phyloP scores from a whole-genome alignment of 2,329 filamentous ascomycete genomes.

The Microsporum audouinii region DNA sequence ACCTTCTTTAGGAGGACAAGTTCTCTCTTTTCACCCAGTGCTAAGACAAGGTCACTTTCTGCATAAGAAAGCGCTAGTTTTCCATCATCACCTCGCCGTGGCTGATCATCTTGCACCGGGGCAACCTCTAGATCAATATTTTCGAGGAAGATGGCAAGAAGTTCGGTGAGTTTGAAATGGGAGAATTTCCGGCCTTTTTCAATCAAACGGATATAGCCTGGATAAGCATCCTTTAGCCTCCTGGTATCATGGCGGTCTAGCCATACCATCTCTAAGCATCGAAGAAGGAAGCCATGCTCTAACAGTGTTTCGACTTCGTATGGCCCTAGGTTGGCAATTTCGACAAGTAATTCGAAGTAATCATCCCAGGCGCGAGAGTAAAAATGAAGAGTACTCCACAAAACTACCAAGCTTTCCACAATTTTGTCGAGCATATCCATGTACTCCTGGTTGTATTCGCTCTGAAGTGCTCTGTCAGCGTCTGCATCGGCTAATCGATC shows the following conservation, averaged over 20 bases:
- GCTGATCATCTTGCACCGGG: conserved; percentile 19
- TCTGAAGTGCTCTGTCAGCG: conserved; percentile 16
- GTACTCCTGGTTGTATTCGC: conserved; percentile 21
- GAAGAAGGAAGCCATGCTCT: conserved; percentile 49
- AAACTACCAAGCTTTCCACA: conserved; percentile 40
- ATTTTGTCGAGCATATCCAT: conserved; percentile 23
- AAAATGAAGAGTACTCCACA: conserved; percentile 54
- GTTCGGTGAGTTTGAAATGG: conserved; percentile 31
- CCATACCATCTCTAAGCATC: conserved; percentile 48
- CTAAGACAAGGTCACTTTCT: conserved; percentile 26
- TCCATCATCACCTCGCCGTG: conserved; percentile 19
- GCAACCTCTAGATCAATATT: conserved; percentile 28
- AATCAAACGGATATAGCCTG: conserved; percentile 30
- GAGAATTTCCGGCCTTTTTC: conserved; percentile 39
- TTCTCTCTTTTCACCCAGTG: conserved; percentile 25
- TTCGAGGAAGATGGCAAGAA: conserved; percentile 31
- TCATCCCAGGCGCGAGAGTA: conserved; percentile 61
- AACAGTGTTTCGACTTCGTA: conserved; percentile 50
- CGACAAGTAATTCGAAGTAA: conserved; percentile 58
- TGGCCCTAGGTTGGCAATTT: conserved; percentile 52
- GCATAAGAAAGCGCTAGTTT: conserved; percentile 25
- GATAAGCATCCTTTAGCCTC: conserved; percentile 45
- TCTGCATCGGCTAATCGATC: conserved; percentile 19
- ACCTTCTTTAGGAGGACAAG: conserved; percentile 48
- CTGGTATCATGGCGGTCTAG: conserved; percentile 44